phyloP scores from a whole-genome alignment of 768 basidiomycete species.

The Tulasnella sp. region DNA sequence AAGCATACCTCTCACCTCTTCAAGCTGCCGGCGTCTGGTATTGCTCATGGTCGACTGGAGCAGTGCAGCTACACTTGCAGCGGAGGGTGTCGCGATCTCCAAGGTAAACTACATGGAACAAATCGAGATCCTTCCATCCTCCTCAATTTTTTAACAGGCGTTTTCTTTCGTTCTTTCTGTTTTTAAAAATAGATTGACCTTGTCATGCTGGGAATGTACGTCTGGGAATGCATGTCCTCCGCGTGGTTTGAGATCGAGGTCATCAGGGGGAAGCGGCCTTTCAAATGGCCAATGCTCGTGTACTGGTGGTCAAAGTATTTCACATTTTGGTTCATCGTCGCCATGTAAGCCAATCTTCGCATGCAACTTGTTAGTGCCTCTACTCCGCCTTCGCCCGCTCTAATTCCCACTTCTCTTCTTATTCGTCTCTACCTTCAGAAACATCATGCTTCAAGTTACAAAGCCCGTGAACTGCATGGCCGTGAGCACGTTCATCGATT shows the following conservation, averaged over 20 bases:
- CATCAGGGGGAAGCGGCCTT: neutral
- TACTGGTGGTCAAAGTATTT: neutral
- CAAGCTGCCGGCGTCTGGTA: no score
- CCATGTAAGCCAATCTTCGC: neutral
- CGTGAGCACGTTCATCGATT: constrained; percentile 39
- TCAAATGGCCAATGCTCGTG: constrained; percentile 1
- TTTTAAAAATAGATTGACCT: neutral
- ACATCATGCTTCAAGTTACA: constrained; percentile 3
- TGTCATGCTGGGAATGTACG: neutral
- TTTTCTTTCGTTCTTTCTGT: neutral
- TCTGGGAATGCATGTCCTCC: constrained; percentile 1
- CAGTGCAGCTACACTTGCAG: no score
- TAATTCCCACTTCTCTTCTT: neutral
- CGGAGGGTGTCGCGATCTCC: no score
- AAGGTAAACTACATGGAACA: no score
- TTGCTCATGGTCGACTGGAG: no score
- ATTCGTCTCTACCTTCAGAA: neutral
- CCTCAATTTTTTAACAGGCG: no score
- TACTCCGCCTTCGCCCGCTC: neutral
- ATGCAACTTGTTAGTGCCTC: neutral
- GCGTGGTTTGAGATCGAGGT: constrained; percentile 1
- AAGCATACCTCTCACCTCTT: no score
- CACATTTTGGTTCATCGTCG: no score
- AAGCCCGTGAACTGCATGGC: constrained; percentile 29
- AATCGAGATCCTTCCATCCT: no score